A percentile compares a stretch with the other conserved stretches of the same genome.
These are phyloP conservation scores for Asterella californica DNA, from an alignment of 225 moss, liverwort and hornwort species.

Conservation along the genomic window DNA sequence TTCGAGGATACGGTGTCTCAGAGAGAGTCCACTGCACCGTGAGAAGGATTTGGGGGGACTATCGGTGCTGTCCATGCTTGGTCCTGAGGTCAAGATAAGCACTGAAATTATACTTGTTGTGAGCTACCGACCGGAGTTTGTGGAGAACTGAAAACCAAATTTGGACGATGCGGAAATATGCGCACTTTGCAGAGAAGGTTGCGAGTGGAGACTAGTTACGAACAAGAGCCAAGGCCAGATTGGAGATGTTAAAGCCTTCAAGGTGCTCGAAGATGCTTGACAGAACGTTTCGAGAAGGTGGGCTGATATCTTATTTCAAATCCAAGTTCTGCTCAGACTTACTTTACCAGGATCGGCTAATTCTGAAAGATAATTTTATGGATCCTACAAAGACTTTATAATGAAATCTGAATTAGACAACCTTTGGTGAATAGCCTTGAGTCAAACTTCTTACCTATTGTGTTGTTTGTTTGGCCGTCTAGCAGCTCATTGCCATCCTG, in stretches of 20 bases:
- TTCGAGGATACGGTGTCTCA: neutral
- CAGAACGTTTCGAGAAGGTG: slow-evolving; percentile 57
- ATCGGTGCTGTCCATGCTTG: no score
- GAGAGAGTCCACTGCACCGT: neutral
- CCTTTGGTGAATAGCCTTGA: neutral
- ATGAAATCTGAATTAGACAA: no score
- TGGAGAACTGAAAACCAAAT: neutral
- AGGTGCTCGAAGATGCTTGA: slow-evolving; percentile 74
- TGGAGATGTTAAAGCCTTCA: slow-evolving; percentile 52
- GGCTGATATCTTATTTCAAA: neutral
- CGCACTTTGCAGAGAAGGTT: slow-evolving; percentile 52
- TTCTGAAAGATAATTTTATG: no score
- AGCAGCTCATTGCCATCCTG: slow-evolving; percentile 62
- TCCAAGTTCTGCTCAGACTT: neutral
- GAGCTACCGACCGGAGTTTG: neutral
- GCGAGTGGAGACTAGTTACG: slow-evolving; percentile 47
- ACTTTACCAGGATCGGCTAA: neutral
- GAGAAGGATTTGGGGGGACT: neutral
- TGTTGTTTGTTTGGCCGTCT: neutral
- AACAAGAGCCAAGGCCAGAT: slow-evolving; percentile 35
- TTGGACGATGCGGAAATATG: slow-evolving; percentile 41
- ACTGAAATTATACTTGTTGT: no score
- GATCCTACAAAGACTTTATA: neutral
- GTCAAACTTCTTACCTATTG: neutral
- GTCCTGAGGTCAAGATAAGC: neutral